Percentiles rank a stretch among this genome's conserved stretches.
Conservation (phyloP, 2,329 filamentous ascomycete genomes). For the Pseudocercospora fijiensis region DNA sequence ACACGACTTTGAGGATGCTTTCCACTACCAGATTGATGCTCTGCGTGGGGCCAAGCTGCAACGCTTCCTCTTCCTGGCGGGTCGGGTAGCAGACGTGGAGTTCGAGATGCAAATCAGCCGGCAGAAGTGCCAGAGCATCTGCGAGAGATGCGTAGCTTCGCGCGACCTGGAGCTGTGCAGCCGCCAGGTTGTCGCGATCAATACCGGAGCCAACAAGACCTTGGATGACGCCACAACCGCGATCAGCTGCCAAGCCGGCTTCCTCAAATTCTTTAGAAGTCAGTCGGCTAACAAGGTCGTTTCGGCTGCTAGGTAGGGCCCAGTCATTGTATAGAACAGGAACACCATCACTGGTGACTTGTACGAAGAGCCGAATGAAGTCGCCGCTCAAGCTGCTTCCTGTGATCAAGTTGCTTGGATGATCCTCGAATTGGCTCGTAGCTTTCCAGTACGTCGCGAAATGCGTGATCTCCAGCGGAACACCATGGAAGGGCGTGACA, state of each 20-base stretch:
- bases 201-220: constrained; percentile 33
- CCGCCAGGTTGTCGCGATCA: constrained; percentile 51
- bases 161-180: constrained; percentile 68
- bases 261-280: constrained; percentile 69
- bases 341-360: constrained; percentile 82
- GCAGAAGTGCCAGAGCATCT: constrained; percentile 73
- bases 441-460: constrained; percentile 99
- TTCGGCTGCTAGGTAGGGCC: constrained; percentile 55
- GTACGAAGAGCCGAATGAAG: constrained; percentile 87
- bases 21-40: constrained; percentile 89
- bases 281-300: constrained; percentile 78
- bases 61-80: constrained; percentile 65
- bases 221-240: constrained; percentile 32
- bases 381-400: constrained; percentile 95
- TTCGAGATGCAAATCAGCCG: constrained; percentile 80
- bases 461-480: constrained; percentile 92
- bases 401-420: constrained; percentile 83
- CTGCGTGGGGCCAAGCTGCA: constrained; percentile 69
- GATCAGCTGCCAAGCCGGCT: constrained; percentile 39
- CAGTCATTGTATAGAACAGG: constrained; percentile 86
- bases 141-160: constrained; percentile 75
- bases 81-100: constrained; percentile 89
- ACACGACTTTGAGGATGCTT: constrained; percentile 77
- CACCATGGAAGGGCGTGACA: constrained; percentile 91
- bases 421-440: constrained; percentile 85